Conservation (phyloP, 2,329 filamentous ascomycete genomes). For the Knoxdaviesia capensis region DNA sequence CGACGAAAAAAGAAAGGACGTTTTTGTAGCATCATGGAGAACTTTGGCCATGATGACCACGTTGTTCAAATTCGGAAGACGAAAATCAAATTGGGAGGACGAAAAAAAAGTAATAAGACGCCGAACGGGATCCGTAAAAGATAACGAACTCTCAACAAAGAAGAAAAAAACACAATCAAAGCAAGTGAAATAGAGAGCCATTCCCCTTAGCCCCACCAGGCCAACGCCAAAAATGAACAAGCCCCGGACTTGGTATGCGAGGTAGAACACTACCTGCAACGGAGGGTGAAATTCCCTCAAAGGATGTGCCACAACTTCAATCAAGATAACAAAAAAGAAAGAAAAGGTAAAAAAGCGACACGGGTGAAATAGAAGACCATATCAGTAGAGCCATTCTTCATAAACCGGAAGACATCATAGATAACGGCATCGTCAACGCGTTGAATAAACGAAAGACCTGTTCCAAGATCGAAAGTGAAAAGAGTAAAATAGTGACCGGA, state of each 20-base stretch:
- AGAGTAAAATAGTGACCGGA: not conserved
- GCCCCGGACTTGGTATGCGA: too few species aligned
- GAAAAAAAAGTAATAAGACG: not conserved
- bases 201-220: not conserved
- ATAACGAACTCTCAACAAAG: not conserved
- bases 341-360: not conserved
- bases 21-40: not conserved
- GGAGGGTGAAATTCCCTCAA: not conserved
- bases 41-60: too few species aligned
- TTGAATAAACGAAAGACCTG: not conserved
- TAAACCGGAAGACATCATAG: not conserved
- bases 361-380: not conserved
- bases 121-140: not conserved
- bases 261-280: not conserved
- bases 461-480: not conserved
- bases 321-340: not conserved
- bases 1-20: not conserved
- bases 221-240: not conserved
- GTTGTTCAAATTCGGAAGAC: too few species aligned
- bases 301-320: not conserved
- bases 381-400: not conserved
- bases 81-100: not conserved
- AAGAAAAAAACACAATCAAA: conserved; percentile 1
- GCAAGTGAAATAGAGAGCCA: not conserved
- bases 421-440: too few species aligned